Base-by-base conservation (phyloP, 1,284 basidiomycete species). In the Amylostereum areolatum region DNA sequence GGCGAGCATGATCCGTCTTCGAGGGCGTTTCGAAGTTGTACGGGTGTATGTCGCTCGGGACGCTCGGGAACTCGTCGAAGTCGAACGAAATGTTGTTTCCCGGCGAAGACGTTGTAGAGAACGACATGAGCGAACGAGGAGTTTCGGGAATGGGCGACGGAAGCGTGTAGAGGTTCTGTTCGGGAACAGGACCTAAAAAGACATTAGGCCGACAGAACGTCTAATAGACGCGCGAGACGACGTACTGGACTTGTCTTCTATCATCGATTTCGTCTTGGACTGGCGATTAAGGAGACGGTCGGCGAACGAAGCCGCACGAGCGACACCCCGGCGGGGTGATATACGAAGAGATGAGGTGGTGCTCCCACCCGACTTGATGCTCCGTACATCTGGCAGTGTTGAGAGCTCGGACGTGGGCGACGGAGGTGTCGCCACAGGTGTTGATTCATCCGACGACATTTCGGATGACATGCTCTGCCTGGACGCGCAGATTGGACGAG, bases 41-140 rank as follows among this genome's bases (percentile, higher is more conserved):
- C 18, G 18, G 18, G 18, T 18, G 61, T 18, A 58, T 46, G 12
- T 50, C 54, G 30, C 62, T 60, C 12, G 66, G 66, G 12, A 68
- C 64, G 36, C 58, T 61, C 3, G 67, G 66, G 56, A 68, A 68
- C n/a, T 60, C 54, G 48, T 68, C 65, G 52, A 66, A 66, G 46
- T 52, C 58, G 48, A 65, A 64, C n/a, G 65, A 55, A 6, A 53
- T 50, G 32, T 60, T 59, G 34, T 30, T 43, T 45, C 52, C 58
- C 34, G 58, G 47, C 18, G 59, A 60, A 7, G 56, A 59, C 8
- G 61, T 60, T 5, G 59, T 57, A 10, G 57, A 48, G 31, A 61
- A 59, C 25, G 62, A 58, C 30, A 65, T 47, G 31, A 64, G 63
- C 48, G 62, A 52, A 55, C 59, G 59, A 1, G 65, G 63, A 30